These are phyloP conservation scores for Schwanniomyces etchellsii DNA, from an alignment of 1,139 yeast genomes.

Conservation along the genomic window DNA sequence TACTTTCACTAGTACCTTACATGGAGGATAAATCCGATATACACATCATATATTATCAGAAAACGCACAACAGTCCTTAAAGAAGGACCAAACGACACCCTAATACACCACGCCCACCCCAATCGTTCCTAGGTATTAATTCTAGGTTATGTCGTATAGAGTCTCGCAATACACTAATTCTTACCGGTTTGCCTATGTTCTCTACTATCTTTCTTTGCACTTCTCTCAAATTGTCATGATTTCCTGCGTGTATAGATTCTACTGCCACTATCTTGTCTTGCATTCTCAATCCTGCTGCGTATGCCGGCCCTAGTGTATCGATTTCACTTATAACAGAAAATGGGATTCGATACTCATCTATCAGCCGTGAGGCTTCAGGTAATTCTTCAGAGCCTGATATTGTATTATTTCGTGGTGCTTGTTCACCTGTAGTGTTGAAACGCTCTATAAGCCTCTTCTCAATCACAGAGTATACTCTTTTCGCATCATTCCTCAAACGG, in stretches of 20 bases:
- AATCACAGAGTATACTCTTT: conserved; percentile 41
- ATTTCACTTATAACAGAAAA: conserved; percentile 55
- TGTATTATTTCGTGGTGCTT: background rate
- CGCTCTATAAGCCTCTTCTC: conserved; percentile 23
- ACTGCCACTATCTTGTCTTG: conserved; percentile 50
- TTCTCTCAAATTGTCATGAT: conserved; percentile 39
- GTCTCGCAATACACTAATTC: conserved; percentile 31
- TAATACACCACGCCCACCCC: conserved; percentile 70
- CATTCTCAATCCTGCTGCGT: conserved; percentile 30
- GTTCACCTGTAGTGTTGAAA: background rate
- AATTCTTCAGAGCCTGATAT: background rate
- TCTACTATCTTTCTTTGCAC: conserved; percentile 28
- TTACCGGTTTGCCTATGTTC: conserved; percentile 21
- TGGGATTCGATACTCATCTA: conserved; percentile 27
- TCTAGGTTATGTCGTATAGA: conserved; percentile 16
- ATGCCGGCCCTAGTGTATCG: conserved; percentile 43
- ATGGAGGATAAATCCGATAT: conserved; percentile 63
- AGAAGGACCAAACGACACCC: conserved; percentile 64
- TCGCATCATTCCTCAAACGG: conserved; percentile 64
- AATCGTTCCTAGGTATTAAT: conserved; percentile 48
- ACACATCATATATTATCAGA: background rate
- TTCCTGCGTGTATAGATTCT: conserved; percentile 49
- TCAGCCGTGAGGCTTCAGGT: background rate
- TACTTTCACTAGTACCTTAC: conserved; percentile 88
- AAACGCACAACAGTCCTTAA: conserved; percentile 11